These are phyloP conservation scores for Brassica nigra DNA, from an alignment of 345 rosid species.

Conservation along the genomic window DNA sequence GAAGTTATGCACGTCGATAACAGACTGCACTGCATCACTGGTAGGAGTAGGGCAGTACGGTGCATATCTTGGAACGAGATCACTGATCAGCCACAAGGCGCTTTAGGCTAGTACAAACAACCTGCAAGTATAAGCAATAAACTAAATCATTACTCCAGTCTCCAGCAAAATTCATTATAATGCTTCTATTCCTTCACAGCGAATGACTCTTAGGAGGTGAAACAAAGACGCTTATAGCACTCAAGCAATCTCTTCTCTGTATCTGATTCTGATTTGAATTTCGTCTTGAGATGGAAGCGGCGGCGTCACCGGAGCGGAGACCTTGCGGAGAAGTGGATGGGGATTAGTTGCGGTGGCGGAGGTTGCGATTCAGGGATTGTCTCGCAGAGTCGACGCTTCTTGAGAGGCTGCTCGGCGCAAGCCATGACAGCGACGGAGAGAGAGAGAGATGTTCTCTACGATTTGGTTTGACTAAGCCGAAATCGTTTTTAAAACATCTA, in stretches of 20 bases:
- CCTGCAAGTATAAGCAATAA: too few species aligned
- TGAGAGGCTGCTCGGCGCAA: conserved; percentile 84
- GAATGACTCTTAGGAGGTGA: conserved; percentile 36
- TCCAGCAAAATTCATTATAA: too few species aligned
- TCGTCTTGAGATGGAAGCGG: conserved; percentile 20
- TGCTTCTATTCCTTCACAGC: too few species aligned
- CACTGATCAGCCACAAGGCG: too few species aligned
- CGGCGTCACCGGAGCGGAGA: too few species aligned
- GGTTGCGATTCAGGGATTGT: conserved; percentile 39
- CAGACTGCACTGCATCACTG: too few species aligned
- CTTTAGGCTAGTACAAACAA: too few species aligned
- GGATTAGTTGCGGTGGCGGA: conserved; percentile 29
- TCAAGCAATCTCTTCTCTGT: conserved; percentile 81
- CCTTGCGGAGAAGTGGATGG: conserved; percentile 15
- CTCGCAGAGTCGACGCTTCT: conserved; percentile 81
- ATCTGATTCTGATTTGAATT: conserved; percentile 54
- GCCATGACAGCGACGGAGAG: conserved; percentile 46
- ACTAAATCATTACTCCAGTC: too few species aligned
- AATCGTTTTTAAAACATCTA: too few species aligned
- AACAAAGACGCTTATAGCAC: conserved; percentile 68
- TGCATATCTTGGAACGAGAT: too few species aligned
- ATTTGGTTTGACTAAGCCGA: conserved; percentile 15
- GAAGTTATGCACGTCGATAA: too few species aligned
- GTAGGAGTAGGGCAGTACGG: too few species aligned
- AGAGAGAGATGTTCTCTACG: neutral